A percentile compares a stretch with the other conserved stretches of the same genome.
Evolutionary conservation across 2,329 filamentous ascomycete species (phyloP).

Genomic region (Penicillium oxalicum): DNA sequence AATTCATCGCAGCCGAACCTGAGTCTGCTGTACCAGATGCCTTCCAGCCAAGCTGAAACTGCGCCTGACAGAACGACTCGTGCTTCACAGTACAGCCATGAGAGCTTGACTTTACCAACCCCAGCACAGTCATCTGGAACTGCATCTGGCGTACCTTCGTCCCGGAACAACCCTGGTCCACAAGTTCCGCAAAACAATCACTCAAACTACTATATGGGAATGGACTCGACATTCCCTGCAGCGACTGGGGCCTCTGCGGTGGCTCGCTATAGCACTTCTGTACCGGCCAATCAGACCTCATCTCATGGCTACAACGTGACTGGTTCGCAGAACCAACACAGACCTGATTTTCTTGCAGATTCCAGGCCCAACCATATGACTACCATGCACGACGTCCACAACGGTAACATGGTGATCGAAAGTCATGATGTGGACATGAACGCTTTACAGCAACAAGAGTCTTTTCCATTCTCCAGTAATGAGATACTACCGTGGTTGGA

Average conservation of each 20-base stretch:
- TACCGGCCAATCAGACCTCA: conserved; percentile 16
- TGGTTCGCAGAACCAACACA: conserved; percentile 15
- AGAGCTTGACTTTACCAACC: conserved; percentile 20
- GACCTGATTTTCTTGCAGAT: conserved; percentile 12
- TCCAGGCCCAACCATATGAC: conserved; percentile 14
- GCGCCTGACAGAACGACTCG: conserved; percentile 24
- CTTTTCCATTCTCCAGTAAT: conserved; percentile 43
- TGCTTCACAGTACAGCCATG: conserved; percentile 28
- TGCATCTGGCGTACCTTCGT: neutral
- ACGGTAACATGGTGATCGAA: conserved; percentile 59
- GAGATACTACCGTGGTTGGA: conserved; percentile 70
- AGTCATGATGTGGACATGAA: conserved; percentile 73
- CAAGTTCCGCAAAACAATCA: no score
- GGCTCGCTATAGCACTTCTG: conserved; percentile 19
- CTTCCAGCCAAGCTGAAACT: conserved; percentile 29
- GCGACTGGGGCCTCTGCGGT: conserved; percentile 19
- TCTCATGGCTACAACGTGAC: conserved; percentile 22
- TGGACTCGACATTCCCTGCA: conserved; percentile 42
- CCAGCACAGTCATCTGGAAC: conserved; percentile 7
- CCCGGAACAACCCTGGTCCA: no score
- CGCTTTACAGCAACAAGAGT: conserved; percentile 44
- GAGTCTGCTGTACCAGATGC: conserved; percentile 69
- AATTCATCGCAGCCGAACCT: conserved; percentile 80
- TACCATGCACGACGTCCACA: conserved; percentile 14
- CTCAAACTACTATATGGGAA: conserved; percentile 35